Percentiles rank a stretch among this genome's conserved stretches.
Evolutionary conservation across 2,329 filamentous ascomycete species (phyloP).

Genomic region (Aplosporella prunicola): DNA sequence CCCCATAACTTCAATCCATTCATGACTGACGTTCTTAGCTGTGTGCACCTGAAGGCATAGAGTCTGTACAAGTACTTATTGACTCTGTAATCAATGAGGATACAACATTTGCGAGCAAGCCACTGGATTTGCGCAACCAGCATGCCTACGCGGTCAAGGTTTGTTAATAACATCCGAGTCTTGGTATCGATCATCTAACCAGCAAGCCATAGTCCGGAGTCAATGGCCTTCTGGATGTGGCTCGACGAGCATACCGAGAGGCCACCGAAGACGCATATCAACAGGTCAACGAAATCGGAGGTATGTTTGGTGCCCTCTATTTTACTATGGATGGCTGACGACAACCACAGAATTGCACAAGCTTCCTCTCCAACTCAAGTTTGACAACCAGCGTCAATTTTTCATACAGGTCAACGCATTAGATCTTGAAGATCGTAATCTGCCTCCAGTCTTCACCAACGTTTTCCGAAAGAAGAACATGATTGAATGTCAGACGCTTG

Average conservation of each 20-base stretch:
- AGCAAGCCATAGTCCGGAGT: slow-evolving; percentile 54
- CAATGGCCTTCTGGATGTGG: slow-evolving; percentile 79
- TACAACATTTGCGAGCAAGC: slow-evolving; percentile 64
- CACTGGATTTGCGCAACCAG: slow-evolving; percentile 82
- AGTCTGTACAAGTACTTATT: slow-evolving; percentile 56
- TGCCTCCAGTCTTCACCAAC: slow-evolving; percentile 72
- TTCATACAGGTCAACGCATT: slow-evolving; percentile 58
- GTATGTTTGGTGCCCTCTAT: slow-evolving; percentile 37
- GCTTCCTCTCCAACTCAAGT: slow-evolving; percentile 59
- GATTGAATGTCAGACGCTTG: slow-evolving; percentile 80
- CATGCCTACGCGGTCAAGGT: slow-evolving; percentile 81
- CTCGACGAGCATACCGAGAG: slow-evolving; percentile 82
- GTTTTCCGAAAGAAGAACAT: slow-evolving; percentile 59
- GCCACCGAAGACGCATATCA: slow-evolving; percentile 67
- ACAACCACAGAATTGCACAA: slow-evolving; percentile 37
- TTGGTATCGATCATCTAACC: not conserved
- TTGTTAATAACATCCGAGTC: not conserved
- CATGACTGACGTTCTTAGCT: slow-evolving; percentile 30
- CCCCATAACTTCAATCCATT: not conserved
- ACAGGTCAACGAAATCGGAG: slow-evolving; percentile 57
- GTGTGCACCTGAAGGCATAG: slow-evolving; percentile 55
- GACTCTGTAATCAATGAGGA: slow-evolving; percentile 67
- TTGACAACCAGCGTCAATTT: slow-evolving; percentile 68
- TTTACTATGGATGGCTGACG: not conserved
- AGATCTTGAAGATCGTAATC: slow-evolving; percentile 50